Evolutionary conservation across 257 asterid species (phyloP), one percentile per base, ranked within the genome.

Genomic region (Solanum ossicruentum): DNA sequence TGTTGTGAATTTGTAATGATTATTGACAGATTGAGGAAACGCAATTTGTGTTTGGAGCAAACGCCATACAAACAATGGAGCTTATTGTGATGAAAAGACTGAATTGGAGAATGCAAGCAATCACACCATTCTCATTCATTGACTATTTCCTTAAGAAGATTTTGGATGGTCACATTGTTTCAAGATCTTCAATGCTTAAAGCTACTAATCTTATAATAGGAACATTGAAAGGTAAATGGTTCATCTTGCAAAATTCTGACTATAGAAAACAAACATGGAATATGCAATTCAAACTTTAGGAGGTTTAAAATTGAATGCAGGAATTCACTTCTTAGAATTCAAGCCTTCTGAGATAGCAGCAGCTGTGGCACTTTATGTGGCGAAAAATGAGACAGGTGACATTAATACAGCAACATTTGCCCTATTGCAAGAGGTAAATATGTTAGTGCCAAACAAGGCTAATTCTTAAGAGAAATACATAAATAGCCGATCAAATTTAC

Each of bases 1-100:
- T 10, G 0, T 45, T 5, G 45, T 65, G 67, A 36, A 58, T 58
- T 79, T 67, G 26, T 8, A 11, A 15, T 39, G 45, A 39, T 63
- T 66, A 8, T 73, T 75, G 56, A 67, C 71, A 90, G 91, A 87
- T 82, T 43, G 88, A 73, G 20, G 86, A 65, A 63, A 82, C 87
- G 0, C 80, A 77, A 61, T 87, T 73, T 86, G 66, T 69, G 60
- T 90, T 88, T 79, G 90, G 85, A 60, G 89, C 87, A 69, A 88
- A 81, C 84, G 85, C 89, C 21, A 85, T 90, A 80, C 85, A 88
- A 83, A 87, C 86, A 85, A 90, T 88, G 92, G 90, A 90, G 91
- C 87, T 90, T 61, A 80, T 85, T 69, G 87, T 90, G 70, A 70
- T 90, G 85, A 82, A 66, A 67, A 79, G 89, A 6, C 57, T 88